Base-by-base conservation (phyloP, 257 asterid species). In the Linderniella brevidens region DNA sequence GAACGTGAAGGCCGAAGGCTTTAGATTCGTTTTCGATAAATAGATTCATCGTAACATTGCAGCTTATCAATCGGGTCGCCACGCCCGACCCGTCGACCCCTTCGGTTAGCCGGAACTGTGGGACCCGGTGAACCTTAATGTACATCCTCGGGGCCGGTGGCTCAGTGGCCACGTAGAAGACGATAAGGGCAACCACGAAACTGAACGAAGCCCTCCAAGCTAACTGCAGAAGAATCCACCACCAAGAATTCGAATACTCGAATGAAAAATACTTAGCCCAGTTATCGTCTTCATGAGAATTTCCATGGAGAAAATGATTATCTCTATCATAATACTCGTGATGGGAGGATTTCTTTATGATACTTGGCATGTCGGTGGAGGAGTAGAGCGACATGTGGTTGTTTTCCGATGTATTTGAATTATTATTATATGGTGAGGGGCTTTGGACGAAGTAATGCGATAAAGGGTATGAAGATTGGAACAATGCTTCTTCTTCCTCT, bases 41-140 rank as follows among this genome's bases (percentile, higher is more conserved):
- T 25, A 81, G 20, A 37, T 60, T 35, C 44, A 86, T 50, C 3
- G 86, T 55, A 35, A 57, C 56, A 59, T 86, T 86, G 92, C 81
- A 76, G 49, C 70, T 78, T 1, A 82, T 60, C 16, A 86, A 53
- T 61, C 81, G 78, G 36, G 94, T 78, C 8, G 71, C 54, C 5
- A 86, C 96, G 8, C 96, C 96, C 3, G 92, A 69, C 3, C 41
- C 60, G 59, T 86, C 96, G 43, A 82, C 79, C 48, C 96, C 92
- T 37, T 86, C 94, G 0, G 69, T 77, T 48, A 86, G 59, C 58
- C 68, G 67, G 43, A 76, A 78, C 19, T 73, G 62, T 10, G 61
- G 58, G 42, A 81, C 48, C 50, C 79, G 55, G 39, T 4, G 45
- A 59, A 80, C 95, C 95, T 77, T 57, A 41, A 84, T 0, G 40